Evolutionary conservation across 306 rosid species (phyloP).

Genomic region (Fragaria ananassa): DNA sequence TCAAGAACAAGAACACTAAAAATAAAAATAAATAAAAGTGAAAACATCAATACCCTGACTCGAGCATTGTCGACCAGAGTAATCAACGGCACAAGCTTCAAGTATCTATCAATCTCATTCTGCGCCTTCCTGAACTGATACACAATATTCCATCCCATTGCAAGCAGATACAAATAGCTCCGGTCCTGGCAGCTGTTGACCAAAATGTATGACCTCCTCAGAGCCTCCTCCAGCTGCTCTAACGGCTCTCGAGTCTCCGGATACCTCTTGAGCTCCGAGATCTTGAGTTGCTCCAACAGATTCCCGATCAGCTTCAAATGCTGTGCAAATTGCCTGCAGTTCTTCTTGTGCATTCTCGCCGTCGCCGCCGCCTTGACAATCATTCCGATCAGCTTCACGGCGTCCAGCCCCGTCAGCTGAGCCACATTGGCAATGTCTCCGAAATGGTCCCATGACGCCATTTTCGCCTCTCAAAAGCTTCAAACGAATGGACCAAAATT

Average conservation of each 20-base stretch:
- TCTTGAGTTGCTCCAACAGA: conserved; percentile 90
- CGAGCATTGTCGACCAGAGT: conserved; percentile 94
- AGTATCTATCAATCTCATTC: conserved; percentile 87
- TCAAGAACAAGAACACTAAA: conserved; percentile 7
- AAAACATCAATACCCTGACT: conserved; percentile 68
- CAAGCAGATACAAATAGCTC: conserved; percentile 83
- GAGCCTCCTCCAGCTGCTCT: conserved; percentile 95
- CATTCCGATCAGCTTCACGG: conserved; percentile 72
- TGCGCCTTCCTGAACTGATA: conserved; percentile 96
- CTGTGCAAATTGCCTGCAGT: conserved; percentile 87
- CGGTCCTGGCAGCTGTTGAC: conserved; percentile 90
- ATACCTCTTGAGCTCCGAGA: conserved; percentile 87
- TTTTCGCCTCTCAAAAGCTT: conserved; percentile 21
- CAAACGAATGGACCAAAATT: background rate
- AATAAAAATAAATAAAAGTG: background rate
- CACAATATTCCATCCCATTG: conserved; percentile 99
- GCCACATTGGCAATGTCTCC: conserved; percentile 88
- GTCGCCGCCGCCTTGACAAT: conserved; percentile 86
- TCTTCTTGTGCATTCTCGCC: conserved; percentile 92
- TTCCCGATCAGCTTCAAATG: conserved; percentile 92
- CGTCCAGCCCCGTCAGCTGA: conserved; percentile 83
- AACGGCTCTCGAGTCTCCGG: conserved; percentile 92
- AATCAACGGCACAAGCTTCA: conserved; percentile 85
- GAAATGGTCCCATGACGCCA: conserved; percentile 77
- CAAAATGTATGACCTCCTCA: conserved; percentile 77